Evolutionary conservation across 1,284 basidiomycete species (phyloP), one percentile per base, ranked within the genome.

Genomic region (Xerocomus minutiporus): DNA sequence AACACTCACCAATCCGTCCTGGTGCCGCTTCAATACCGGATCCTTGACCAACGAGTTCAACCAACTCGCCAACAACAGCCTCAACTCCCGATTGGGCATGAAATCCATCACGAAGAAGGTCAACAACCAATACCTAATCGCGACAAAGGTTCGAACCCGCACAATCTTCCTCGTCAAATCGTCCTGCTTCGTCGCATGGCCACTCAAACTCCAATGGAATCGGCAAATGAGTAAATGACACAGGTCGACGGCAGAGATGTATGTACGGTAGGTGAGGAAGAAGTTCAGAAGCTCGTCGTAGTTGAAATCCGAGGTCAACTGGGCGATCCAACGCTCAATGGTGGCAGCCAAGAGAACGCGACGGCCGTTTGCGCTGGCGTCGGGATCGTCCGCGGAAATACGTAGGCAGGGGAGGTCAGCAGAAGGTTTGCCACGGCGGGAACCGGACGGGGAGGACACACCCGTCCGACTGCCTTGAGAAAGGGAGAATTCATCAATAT

Each of bases 61-160:
- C 90, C 90, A 93, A 50, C 78, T 76, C 13, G 88, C 81, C 51
- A 93, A 75, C 36, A 85, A 67, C 34, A 83, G 62, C 58, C 91
- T 78, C 62, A 94, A 69, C 58, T 88, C 86, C 50, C 81, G 79
- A 68, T 91, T 86, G n/a, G 86, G 83, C 54, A 91, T 70, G 64
- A 93, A 94, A 66, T 94, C 92, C 58, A 90, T 84, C 50, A 79
- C 79, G 69, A 93, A 94, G 68, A 93, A 93, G 9, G 89, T 91
- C 60, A 90, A 73, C 34, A 93, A 68, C 91, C 92, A 93, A 64
- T 90, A 91, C 45, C 89, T 78, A 49, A 93, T 82, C 8, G 90
- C 89, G 28, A 91, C 88, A 67, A 92, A 93, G 15, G 91, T 93
- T 62, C 92, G 75, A 11, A 93, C 88, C 38, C 90, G 81, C 26